phyloP scores from a whole-genome alignment of 441 rosid genomes.

The Mallotus japonicus region DNA sequence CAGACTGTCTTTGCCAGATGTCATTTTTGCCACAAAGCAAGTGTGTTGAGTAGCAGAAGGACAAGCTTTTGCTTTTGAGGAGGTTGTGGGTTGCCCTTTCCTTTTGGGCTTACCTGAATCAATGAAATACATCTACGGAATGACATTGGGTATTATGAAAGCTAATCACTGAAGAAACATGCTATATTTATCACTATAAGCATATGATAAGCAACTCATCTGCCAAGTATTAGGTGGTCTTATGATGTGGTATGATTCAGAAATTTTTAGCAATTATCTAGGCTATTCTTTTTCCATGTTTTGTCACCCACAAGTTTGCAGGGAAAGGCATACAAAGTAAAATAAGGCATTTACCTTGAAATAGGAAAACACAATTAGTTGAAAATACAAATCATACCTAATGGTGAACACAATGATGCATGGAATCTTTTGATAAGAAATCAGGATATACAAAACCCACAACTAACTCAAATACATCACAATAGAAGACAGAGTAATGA shows the following conservation, averaged over 20 bases:
- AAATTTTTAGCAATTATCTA: background rate
- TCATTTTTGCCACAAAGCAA: background rate
- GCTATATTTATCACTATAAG: background rate
- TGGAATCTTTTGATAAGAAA: background rate
- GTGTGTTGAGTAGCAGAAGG: conserved; percentile 14
- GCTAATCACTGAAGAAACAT: background rate
- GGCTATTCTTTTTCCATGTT: background rate
- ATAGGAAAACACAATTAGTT: background rate
- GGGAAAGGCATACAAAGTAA: background rate
- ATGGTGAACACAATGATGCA: background rate
- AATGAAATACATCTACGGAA: background rate
- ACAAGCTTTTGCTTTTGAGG: background rate
- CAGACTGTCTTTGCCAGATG: background rate
- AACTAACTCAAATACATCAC: background rate
- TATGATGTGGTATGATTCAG: background rate
- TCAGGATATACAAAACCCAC: background rate
- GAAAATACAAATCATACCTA: background rate
- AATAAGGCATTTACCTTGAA: background rate
- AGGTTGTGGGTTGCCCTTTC: background rate
- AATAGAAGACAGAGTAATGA: background rate
- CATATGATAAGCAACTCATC: background rate
- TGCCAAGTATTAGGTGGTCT: background rate
- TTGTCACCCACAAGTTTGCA: background rate
- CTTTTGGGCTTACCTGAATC: conserved; percentile 11
- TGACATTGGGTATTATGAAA: background rate